Conservation (phyloP, 2,329 filamentous ascomycete species). For the Ustulina deusta region DNA sequence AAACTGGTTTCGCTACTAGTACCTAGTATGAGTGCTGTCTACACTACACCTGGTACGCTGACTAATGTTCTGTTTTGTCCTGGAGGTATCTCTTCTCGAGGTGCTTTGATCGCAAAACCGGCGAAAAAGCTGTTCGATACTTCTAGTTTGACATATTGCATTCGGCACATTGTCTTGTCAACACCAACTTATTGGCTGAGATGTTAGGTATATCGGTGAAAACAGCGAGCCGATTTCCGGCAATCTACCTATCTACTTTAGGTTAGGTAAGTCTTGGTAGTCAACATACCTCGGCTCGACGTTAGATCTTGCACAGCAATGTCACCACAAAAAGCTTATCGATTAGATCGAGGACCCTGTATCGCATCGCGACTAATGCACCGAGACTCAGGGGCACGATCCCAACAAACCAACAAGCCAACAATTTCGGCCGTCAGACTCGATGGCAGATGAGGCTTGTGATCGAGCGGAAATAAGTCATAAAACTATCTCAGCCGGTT, state of each 20-base stretch:
- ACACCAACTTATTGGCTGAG: neutral
- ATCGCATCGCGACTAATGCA: constrained; percentile 12
- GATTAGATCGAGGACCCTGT: constrained; percentile 30
- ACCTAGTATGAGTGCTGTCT: no score
- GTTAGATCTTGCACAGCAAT: neutral
- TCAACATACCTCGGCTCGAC: constrained; percentile 30
- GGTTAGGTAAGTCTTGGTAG: no score
- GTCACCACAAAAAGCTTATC: constrained; percentile 31
- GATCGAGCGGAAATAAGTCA: constrained; percentile 18
- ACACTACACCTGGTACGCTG: no score
- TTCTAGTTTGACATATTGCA: no score
- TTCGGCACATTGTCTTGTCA: no score
- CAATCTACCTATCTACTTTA: neutral
- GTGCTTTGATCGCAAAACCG: no score
- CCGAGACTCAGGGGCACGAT: constrained; percentile 17
- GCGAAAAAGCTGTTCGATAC: no score
- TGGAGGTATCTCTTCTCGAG: no score
- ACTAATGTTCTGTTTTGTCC: no score
- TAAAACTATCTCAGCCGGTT: constrained; percentile 2
- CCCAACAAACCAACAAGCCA: constrained; percentile 31
- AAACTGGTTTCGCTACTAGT: no score
- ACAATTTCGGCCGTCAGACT: constrained; percentile 33
- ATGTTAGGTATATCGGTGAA: neutral
- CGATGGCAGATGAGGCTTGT: constrained; percentile 24
- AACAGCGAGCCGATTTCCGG: neutral